Base-by-base conservation (phyloP, 192 early-diverging fungal genomes). In the Rhizoclosmatium globosum region DNA sequence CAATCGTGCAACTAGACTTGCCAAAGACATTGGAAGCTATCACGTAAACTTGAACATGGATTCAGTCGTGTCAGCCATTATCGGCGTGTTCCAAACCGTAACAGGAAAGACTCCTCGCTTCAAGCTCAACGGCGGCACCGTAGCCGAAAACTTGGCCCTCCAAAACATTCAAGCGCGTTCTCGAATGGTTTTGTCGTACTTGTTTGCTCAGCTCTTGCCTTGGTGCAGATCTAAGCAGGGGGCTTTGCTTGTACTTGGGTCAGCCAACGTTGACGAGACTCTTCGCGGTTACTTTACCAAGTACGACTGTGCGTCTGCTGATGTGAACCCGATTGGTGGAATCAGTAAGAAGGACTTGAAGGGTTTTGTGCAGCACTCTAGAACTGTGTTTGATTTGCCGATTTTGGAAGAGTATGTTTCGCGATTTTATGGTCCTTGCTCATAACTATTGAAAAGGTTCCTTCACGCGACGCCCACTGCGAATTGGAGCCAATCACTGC, bases 221-320 rank as follows among this genome's bases (percentile, higher is more conserved):
- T 99, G 98, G 98, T 88, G 85, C 17, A 90, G 94, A 44, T 88
- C 89, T 23, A 74, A 82, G 0, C 69, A 65, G n/a, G 92, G 90
- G 0, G 89, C 92, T 3, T 82, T 99, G 71, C 89, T 99, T 48
- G 98, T 99, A 0, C 86, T 99, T 68, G 97, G 96, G 44, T 95
- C 94, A 74, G 92, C 96, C n/a, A 99, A 99, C 75, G 97, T 98
- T 0, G 98, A 99, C 82, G 98, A 99, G 88, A 93, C 94, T 82
- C 83, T 99, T 61, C 90, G 98, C 47, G 98, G 98, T 1, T 99
- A 99, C 70, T 91, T 99, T 46, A 99, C 98, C 57, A 99, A 99
- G 78, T 99, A 99, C 82, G 98, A 99, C 80, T 98, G 98, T 76
- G 96, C 95, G 1, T 95, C 93, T 78, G 98, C 98, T 0, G 98